Evolutionary conservation across 2,329 filamentous ascomycete genomes (phyloP).

Genomic region (Beauveria pseudobassiana): DNA sequence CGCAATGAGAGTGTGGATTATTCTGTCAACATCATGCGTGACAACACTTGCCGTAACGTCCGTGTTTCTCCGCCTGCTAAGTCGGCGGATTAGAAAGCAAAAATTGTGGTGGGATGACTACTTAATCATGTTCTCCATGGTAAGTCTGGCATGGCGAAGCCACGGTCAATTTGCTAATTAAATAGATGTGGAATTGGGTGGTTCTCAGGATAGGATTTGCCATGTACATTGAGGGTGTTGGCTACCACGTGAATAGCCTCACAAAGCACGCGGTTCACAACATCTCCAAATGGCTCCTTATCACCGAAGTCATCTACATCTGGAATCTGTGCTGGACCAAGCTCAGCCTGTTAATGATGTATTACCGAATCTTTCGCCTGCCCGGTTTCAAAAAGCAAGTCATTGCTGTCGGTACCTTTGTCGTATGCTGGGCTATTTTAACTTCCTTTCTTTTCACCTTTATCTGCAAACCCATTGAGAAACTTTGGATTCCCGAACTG

Average conservation of each 20-base stretch:
- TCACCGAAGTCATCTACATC: slow-evolving; percentile 40
- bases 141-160: slow-evolving; percentile 15
- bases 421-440: slow-evolving; percentile 39
- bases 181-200: slow-evolving; percentile 32
- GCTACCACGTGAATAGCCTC: slow-evolving; percentile 35
- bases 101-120: slow-evolving; percentile 44
- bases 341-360: slow-evolving; percentile 42
- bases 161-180: not conserved
- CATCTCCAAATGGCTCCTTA: slow-evolving; percentile 40
- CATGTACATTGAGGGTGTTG: slow-evolving; percentile 40
- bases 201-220: slow-evolving; percentile 41
- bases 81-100: slow-evolving; percentile 34
- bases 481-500: slow-evolving; percentile 38
- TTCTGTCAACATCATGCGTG: slow-evolving; percentile 18
- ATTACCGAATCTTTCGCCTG: slow-evolving; percentile 43
- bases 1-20: slow-evolving; percentile 7
- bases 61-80: slow-evolving; percentile 33
- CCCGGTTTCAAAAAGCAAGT: slow-evolving; percentile 34
- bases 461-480: slow-evolving; percentile 42
- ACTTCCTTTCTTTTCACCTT: slow-evolving; percentile 44
- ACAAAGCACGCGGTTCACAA: slow-evolving; percentile 28
- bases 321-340: slow-evolving; percentile 44
- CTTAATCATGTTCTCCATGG: slow-evolving; percentile 41
- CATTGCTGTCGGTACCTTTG: slow-evolving; percentile 32
- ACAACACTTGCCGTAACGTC: slow-evolving; percentile 32